Base-by-base conservation (phyloP, 2,329 filamentous ascomycete species). In the Aureobasidium subglaciale region DNA sequence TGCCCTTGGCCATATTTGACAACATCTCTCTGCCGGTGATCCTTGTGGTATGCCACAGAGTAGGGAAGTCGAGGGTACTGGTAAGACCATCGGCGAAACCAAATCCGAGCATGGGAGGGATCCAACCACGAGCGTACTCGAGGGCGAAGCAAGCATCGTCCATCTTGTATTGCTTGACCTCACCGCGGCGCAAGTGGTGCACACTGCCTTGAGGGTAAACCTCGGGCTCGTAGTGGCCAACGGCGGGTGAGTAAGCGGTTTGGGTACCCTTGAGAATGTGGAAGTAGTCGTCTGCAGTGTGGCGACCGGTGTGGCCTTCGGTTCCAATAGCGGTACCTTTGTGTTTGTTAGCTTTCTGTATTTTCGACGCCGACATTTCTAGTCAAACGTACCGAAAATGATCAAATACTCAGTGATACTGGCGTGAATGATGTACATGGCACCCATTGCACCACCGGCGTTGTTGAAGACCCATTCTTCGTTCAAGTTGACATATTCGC, bases 221-320 rank as follows among this genome's bases (percentile, higher is more conserved):
- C 71, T 89, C 86, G 30, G 84, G 75, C 68, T 80, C 77, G 70
- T 83, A 88, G 60, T 76, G 68, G 61, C 86, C 86, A 2, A 38
- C 50, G 10, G 50, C 50, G 2, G 85, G 82, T 4, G 81, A 78
- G 76, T 90, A 91, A 61, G 89, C 87, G 64, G 82, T 78, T 73
- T 95, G 85, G 64, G 84, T 83, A 64, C 90, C 90, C 30, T 77
- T 77, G 29, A 96, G 78, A 77, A 96, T 95, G 78, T 91, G 83
- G 79, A 96, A 96, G 78, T 93, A 96, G 77, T 96, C 90, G 73
- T 95, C 88, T 15, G 90, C 90, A 11, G 89, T 92, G 78, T 95
- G 90, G 49, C 90, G 87, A 61, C 90, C 90, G 1, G 83, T 83
- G 78, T 95, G 90, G 59, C 90, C 90, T 73, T 95, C 90, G 11